Percentiles rank a stretch among this genome's conserved stretches.
Evolutionary conservation across 257 asterid genomes (phyloP).

Genomic region (Solanum etuberosum): DNA sequence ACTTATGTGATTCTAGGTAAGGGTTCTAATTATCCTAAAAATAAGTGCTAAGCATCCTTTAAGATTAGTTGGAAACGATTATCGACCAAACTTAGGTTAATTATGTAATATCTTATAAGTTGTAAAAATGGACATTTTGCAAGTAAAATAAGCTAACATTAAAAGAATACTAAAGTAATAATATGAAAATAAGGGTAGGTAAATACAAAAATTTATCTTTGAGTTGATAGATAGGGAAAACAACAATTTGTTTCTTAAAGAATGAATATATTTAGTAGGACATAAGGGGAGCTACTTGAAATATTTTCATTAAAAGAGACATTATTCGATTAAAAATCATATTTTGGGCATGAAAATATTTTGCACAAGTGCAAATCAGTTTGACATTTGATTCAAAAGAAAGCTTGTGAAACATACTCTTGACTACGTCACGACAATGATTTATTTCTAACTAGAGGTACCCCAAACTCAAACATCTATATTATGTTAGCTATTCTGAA

Average conservation of each 20-base stretch:
- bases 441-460: too few species aligned
- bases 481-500: too few species aligned
- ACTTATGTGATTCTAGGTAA: too few species aligned
- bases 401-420: neutral
- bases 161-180: too few species aligned
- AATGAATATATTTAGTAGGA: too few species aligned
- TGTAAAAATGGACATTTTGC: neutral
- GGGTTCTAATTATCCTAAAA: too few species aligned
- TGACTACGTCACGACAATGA: neutral
- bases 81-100: neutral
- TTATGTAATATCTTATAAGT: too few species aligned
- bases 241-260: neutral
- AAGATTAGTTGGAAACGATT: too few species aligned
- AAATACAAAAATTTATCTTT: neutral
- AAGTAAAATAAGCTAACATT: neutral
- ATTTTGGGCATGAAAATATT: neutral
- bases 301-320: neutral
- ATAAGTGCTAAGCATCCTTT: neutral
- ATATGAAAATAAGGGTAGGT: too few species aligned
- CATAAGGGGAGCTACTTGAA: neutral
- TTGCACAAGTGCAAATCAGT: neutral
- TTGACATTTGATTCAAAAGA: neutral
- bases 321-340: too few species aligned
- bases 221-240: neutral
- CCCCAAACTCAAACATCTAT: too few species aligned